Percentiles rank a stretch among this genome's conserved stretches.
Evolutionary conservation across 495 filamentous ascomycete species (phyloP).

Genomic region (Penicillium verhagenii): DNA sequence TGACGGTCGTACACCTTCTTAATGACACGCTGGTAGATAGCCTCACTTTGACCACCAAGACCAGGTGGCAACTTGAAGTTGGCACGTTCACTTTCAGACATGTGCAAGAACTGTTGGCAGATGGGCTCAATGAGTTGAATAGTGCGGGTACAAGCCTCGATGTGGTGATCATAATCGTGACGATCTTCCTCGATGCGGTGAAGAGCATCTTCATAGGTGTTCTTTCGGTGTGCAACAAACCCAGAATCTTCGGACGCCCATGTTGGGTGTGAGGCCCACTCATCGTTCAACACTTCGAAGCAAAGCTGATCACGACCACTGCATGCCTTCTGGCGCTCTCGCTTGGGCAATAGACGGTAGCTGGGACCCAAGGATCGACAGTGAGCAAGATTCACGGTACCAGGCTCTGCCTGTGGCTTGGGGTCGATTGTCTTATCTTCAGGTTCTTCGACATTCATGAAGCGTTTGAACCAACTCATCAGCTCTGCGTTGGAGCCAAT

Average conservation of each 20-base stretch:
- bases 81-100: conserved; percentile 67
- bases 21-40: conserved; percentile 92
- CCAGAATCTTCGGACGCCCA: conserved; percentile 99
- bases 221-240: conserved; percentile 97
- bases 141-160: conserved; percentile 88
- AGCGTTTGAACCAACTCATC: conserved; percentile 77
- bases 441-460: conserved; percentile 67
- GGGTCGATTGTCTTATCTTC: conserved; percentile 78
- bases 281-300: conserved; percentile 86
- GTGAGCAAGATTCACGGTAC: conserved; percentile 82
- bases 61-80: conserved; percentile 74
- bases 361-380: conserved; percentile 92
- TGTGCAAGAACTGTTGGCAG: conserved; percentile 77
- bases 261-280: conserved; percentile 98
- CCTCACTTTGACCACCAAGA: conserved; percentile 89
- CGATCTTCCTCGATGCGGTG: conserved; percentile 97
- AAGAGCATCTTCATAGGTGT: conserved; percentile 84
- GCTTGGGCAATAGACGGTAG: conserved; percentile 86
- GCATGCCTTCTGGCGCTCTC: conserved; percentile 83
- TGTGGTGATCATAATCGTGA: conserved; percentile 98
- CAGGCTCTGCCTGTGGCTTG: conserved; percentile 66
- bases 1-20: conserved; percentile 97
- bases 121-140: conserved; percentile 95
- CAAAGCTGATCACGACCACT: conserved; percentile 94
- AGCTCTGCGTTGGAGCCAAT: conserved; percentile 87